These are phyloP conservation scores for Phytopythium cucurbitacearum DNA, from an alignment of 352 stramenopile species.

Conservation along the genomic window DNA sequence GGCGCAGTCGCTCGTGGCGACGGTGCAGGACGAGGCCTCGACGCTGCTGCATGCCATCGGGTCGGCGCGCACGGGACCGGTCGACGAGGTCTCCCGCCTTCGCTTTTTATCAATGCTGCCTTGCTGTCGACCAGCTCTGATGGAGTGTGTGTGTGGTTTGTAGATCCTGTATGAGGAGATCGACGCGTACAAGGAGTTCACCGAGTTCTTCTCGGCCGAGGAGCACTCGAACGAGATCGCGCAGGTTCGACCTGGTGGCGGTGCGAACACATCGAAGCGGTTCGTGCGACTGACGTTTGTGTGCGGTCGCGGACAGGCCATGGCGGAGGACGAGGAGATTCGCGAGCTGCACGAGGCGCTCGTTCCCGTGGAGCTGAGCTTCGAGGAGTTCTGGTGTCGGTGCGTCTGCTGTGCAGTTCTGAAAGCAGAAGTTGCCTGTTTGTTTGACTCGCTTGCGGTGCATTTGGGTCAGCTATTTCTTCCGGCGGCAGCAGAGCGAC, in stretches of 20 bases:
- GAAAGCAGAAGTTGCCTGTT: not conserved
- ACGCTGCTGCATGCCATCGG: constrained; percentile 63
- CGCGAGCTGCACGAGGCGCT: constrained; percentile 56
- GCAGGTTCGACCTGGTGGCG: constrained; percentile 10
- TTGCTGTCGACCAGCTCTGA: not conserved
- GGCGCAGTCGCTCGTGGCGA: constrained; percentile 62
- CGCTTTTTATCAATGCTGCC: not conserved
- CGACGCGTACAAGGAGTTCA: constrained; percentile 65
- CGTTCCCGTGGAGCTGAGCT: constrained; percentile 69
- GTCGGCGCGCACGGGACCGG: constrained; percentile 44
- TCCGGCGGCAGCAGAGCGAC: constrained; percentile 50
- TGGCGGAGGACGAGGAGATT: constrained; percentile 53
- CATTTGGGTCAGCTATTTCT: constrained; percentile 43
- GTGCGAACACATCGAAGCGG: not conserved
- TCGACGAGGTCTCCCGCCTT: constrained; percentile 56
- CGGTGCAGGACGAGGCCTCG: constrained; percentile 69
- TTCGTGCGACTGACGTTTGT: not conserved
- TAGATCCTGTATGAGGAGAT: constrained; percentile 80
- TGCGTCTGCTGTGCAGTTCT: constrained; percentile 13
- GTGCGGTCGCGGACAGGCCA: constrained; percentile 15
- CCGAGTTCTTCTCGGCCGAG: constrained; percentile 54
- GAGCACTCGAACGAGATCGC: constrained; percentile 72
- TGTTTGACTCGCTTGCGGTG: not conserved
- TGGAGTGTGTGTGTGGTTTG: not conserved
- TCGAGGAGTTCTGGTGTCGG: constrained; percentile 83